Conservation (phyloP, 768 basidiomycete genomes). For the Pulveroboletus sp. region DNA sequence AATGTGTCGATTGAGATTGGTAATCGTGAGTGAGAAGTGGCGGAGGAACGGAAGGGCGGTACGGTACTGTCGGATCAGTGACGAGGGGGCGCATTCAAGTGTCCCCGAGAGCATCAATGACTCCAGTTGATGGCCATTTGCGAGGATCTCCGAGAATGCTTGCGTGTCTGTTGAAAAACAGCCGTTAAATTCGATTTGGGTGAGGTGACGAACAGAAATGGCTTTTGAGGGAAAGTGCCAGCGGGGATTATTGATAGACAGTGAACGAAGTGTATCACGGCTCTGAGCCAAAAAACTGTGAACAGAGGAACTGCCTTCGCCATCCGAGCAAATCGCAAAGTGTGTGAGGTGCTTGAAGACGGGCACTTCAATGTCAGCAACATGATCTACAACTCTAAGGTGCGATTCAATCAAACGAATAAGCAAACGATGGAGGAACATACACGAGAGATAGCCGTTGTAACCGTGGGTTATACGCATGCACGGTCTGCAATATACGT, state of each 20-base stretch:
- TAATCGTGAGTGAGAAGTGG: conserved; percentile 55
- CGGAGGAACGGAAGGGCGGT: conserved; percentile 56
- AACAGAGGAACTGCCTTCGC: conserved; percentile 36
- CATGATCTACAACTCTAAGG: conserved; percentile 34
- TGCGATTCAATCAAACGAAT: neutral
- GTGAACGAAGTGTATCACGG: conserved; percentile 45
- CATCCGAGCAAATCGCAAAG: conserved; percentile 49
- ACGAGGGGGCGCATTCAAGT: conserved; percentile 48
- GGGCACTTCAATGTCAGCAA: conserved; percentile 43
- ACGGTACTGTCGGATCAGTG: conserved; percentile 42
- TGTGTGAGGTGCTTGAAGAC: conserved; percentile 54
- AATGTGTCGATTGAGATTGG: conserved; percentile 39
- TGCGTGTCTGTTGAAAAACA: conserved; percentile 46
- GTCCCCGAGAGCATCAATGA: conserved; percentile 50
- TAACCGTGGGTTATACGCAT: conserved; percentile 47
- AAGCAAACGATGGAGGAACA: conserved; percentile 5
- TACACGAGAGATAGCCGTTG: conserved; percentile 56
- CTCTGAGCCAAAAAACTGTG: conserved; percentile 50
- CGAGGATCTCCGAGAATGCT: conserved; percentile 55
- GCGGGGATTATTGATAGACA: conserved; percentile 48
- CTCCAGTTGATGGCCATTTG: conserved; percentile 60
- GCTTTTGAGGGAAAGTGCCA: conserved; percentile 55
- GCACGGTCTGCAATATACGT: conserved; percentile 49
- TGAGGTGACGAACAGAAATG: conserved; percentile 59
- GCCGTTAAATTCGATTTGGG: conserved; percentile 57